These are phyloP conservation scores for Tuber melanosporum DNA, from an alignment of 495 filamentous ascomycete species.

Conservation along the genomic window DNA sequence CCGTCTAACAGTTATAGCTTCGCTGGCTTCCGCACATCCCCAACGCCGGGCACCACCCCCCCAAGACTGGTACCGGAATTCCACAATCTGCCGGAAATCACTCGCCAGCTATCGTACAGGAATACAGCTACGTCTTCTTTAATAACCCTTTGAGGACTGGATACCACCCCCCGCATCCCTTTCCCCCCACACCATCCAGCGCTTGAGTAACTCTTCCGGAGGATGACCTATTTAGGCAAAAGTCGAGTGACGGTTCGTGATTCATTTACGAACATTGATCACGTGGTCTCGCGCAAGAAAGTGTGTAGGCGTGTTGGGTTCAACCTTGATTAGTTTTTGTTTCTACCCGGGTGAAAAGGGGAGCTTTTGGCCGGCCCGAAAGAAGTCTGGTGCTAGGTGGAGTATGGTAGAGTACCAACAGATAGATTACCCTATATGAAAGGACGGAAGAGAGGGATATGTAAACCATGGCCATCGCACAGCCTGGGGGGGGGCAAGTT, in stretches of 20 bases:
- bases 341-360: background rate
- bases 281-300: background rate
- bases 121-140: background rate
- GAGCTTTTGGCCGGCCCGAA: background rate
- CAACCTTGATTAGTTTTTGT: background rate
- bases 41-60: background rate
- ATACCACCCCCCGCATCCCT: background rate
- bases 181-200: background rate
- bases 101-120: conserved; percentile 5
- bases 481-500: too few relatives aligned
- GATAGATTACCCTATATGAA: background rate
- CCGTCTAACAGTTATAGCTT: conserved; percentile 9
- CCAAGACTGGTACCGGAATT: conserved; percentile 13
- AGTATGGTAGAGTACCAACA: background rate
- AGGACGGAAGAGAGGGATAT: background rate
- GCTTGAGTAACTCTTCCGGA: background rate
- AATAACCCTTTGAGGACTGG: background rate
- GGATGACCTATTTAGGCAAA: background rate
- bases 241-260: background rate
- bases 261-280: too few relatives aligned
- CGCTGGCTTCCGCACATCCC: conserved; percentile 17
- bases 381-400: background rate
- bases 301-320: background rate
- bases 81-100: conserved; percentile 15
- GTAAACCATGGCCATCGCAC: too few relatives aligned